These are phyloP conservation scores for Leccinum subgranulosum DNA, from an alignment of 768 basidiomycete species.

Conservation along the genomic window DNA sequence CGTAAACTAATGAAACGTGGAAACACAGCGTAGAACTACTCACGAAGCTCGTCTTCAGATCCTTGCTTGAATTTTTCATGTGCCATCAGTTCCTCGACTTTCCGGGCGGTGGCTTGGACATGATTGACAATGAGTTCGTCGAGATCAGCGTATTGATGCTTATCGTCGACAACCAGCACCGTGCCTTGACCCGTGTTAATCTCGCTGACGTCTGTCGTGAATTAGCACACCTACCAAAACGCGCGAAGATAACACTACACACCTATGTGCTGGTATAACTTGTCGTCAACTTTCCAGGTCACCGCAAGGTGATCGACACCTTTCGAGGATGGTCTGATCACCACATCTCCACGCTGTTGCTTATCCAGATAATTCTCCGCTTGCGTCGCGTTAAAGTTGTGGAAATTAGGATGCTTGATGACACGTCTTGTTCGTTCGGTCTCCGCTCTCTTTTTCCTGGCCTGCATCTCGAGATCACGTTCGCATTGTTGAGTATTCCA, in stretches of 20 bases:
- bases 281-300: slow-evolving; percentile 98
- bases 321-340: slow-evolving; percentile 94
- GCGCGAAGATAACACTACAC: slow-evolving; percentile 23
- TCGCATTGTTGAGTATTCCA: slow-evolving; percentile 68
- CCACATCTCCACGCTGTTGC: slow-evolving; percentile 92
- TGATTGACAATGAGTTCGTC: slow-evolving; percentile 98
- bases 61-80: slow-evolving; percentile 94
- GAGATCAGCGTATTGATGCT: slow-evolving; percentile 86
- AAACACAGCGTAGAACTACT: slow-evolving; percentile 32
- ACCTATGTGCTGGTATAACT: slow-evolving; percentile 96
- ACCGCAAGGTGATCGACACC: slow-evolving; percentile 91
- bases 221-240: slow-evolving; percentile 6
- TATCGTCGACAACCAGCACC: slow-evolving; percentile 69
- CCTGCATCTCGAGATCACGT: slow-evolving; percentile 68
- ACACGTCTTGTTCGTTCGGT: slow-evolving; percentile 76
- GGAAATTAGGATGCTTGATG: slow-evolving; percentile 98
- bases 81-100: slow-evolving; percentile 91
- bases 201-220: slow-evolving; percentile 69
- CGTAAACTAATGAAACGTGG: neutral
- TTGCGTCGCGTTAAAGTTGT: slow-evolving; percentile 86
- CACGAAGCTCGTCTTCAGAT: slow-evolving; percentile 86
- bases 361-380: slow-evolving; percentile 88
- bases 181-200: slow-evolving; percentile 69
- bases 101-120: slow-evolving; percentile 88
- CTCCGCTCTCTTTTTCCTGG: slow-evolving; percentile 82